A percentile compares a stretch with the other conserved stretches of the same genome.
These are phyloP conservation scores for Chalara sp. DNA, from an alignment of 2,329 filamentous ascomycete genomes.

Conservation along the genomic window DNA sequence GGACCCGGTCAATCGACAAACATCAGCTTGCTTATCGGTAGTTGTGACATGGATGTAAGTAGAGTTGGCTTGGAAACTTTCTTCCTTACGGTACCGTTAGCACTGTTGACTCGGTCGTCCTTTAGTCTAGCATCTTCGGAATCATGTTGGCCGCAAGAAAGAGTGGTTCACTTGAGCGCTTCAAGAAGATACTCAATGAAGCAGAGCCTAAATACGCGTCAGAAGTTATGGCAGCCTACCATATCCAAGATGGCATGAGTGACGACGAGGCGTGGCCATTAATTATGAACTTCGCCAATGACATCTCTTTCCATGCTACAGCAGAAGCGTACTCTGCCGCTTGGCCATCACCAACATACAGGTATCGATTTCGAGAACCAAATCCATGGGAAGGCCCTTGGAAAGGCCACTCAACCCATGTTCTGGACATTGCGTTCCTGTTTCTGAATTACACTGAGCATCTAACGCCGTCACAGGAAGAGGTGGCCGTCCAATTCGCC, in stretches of 20 bases:
- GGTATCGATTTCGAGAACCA: conserved; percentile 39
- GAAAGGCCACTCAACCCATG: conserved; percentile 34
- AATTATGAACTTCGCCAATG: conserved; percentile 37
- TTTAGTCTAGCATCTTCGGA: no score
- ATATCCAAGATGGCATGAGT: conserved; percentile 22
- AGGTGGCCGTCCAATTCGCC: no score
- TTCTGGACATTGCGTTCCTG: conserved; percentile 38
- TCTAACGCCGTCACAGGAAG: no score
- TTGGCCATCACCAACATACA: conserved; percentile 28
- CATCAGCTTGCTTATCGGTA: no score
- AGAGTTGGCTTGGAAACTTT: no score
- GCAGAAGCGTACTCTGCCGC: conserved; percentile 33
- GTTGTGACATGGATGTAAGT: no score
- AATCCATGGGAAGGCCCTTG: conserved; percentile 39
- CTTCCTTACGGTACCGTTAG: no score
- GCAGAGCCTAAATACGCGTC: conserved; percentile 15
- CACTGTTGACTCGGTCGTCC: no score
- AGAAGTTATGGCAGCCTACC: conserved; percentile 32
- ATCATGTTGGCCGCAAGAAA: conserved; percentile 8
- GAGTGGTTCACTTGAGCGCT: conserved; percentile 28
- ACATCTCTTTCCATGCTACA: conserved; percentile 39
- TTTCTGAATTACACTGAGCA: conserved; percentile 33
- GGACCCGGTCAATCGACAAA: no score
- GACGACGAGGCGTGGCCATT: conserved; percentile 35
- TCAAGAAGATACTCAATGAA: conserved; percentile 15